phyloP scores from a whole-genome alignment of 169 alveolate genomes.

The Plasmodium blacklocki region DNA sequence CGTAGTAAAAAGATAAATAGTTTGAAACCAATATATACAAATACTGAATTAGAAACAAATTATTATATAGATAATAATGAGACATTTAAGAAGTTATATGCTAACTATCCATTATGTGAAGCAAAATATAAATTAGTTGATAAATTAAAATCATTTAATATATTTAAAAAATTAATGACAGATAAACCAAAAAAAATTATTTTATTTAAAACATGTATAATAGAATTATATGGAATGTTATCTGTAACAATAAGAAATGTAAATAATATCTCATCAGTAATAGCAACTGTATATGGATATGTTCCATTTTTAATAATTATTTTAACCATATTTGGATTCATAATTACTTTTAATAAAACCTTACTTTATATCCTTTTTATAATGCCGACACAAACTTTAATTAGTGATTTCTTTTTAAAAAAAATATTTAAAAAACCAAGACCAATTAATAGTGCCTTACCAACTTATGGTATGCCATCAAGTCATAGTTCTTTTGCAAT shows the following conservation, averaged over 20 bases:
- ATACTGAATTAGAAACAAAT: background rate
- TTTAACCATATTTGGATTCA: background rate
- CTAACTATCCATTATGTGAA: slow-evolving; percentile 50
- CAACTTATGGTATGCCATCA: slow-evolving; percentile 81
- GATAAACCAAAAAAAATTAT: slow-evolving; percentile 9
- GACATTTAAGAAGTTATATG: slow-evolving; percentile 16
- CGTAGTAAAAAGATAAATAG: slow-evolving; percentile 27
- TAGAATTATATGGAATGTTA: slow-evolving; percentile 32
- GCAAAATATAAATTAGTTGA: slow-evolving; percentile 50
- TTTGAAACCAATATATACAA: slow-evolving; percentile 35
- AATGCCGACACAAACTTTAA: slow-evolving; percentile 9
- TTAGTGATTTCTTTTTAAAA: slow-evolving; percentile 76
- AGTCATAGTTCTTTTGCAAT: slow-evolving; percentile 77
- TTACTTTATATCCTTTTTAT: slow-evolving; percentile 14
- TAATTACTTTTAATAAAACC: slow-evolving; percentile 16
- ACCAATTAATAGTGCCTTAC: slow-evolving; percentile 79
- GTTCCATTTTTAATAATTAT: background rate
- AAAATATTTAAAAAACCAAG: slow-evolving; percentile 71
- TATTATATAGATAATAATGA: slow-evolving; percentile 10
- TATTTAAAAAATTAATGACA: slow-evolving; percentile 6
- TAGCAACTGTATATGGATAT: slow-evolving; percentile 48
- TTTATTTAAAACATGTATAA: slow-evolving; percentile 11
- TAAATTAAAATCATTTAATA: slow-evolving; percentile 16
- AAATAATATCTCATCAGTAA: slow-evolving; percentile 17
- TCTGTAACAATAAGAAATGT: slow-evolving; percentile 37